Base-by-base conservation (phyloP, 176 grass and related monocot genomes). In the Carex myosuroides region DNA sequence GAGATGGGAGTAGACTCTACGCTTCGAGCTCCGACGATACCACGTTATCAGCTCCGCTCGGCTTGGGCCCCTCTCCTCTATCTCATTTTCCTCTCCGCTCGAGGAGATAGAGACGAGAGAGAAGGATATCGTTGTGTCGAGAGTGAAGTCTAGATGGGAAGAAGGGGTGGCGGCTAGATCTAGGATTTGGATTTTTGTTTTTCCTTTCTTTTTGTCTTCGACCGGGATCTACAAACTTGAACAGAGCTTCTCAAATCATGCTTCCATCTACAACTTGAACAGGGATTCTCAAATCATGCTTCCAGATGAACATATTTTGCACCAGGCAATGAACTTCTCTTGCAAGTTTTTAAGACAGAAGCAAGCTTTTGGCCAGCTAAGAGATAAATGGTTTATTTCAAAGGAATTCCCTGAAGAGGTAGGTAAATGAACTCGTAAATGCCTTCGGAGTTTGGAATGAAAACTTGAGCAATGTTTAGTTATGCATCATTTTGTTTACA, bases 221-320 rank as follows among this genome's bases (percentile, higher is more conserved):
- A 98, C 96, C 1, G 96, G 96, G 48, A 29, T 29, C 29, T 29
- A 99, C 82, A 26, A 99, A 95, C 71, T 84, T 99, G 16, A 93
- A 95, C 48, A 89, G 89, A 11, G 81, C 89, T 3, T 21, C 86
- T 1, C 81, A 91, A 66, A 29, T 89, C 5, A 6, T 54, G 6
- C 91, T 93, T 33, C 70, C 91, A 0, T 99, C 88, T 99, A 99
- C 82, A 99, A 95, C 71, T 84, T 99, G 16, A 93, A 95, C 48
- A 89, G 89, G 14, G 81, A 86, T 3, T 21, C 86, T 1, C 81
- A 91, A 66, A 29, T 89, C 5, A 6, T 54, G 6, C 91, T 93
- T 33, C 70, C 91, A 0, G 77, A 73, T 0, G 91, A 90, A 37
- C 65, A 82, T 7, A 70, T 66, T 1, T 80, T 93, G 0, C 13